These are phyloP conservation scores for Barnettozyma sp. DNA, from an alignment of 805 yeast genomes.

Conservation along the genomic window DNA sequence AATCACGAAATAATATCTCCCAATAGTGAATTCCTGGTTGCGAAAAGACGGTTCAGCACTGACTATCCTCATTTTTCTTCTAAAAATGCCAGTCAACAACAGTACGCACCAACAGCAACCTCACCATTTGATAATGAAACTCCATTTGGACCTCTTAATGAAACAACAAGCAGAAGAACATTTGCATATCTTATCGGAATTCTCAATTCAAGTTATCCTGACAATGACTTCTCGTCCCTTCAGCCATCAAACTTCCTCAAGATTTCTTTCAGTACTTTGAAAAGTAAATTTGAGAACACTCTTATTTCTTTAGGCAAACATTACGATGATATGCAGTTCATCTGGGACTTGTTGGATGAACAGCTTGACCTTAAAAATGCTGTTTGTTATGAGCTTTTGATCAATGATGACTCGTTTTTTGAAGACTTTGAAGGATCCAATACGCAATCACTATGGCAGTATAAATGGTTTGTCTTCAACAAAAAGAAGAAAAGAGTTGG, in stretches of 20 bases:
- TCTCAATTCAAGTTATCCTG: conserved; percentile 88
- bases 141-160: conserved; percentile 90
- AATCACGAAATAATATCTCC: conserved; percentile 12
- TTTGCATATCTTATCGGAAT: conserved; percentile 90
- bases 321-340: conserved; percentile 45
- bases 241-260: conserved; percentile 72
- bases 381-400: conserved; percentile 56
- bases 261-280: conserved; percentile 40
- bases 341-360: conserved; percentile 83
- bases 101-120: conserved; percentile 1
- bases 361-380: conserved; percentile 63
- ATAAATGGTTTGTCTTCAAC: conserved; percentile 88
- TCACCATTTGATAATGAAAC: conserved; percentile 25
- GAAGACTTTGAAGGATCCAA: conserved; percentile 31
- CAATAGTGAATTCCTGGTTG: conserved; percentile 32
- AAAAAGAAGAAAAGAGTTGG: conserved; percentile 90
- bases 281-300: conserved; percentile 68
- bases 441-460: conserved; percentile 30
- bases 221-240: conserved; percentile 84
- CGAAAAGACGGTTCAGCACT: conserved; percentile 33
- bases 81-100: background rate
- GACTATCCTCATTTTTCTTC: conserved; percentile 6
- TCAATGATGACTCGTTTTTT: conserved; percentile 32
- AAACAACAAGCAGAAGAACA: conserved; percentile 77
- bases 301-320: conserved; percentile 58